phyloP scores from a whole-genome alignment of 1,284 basidiomycete genomes.

The Amylostereum areolatum region DNA sequence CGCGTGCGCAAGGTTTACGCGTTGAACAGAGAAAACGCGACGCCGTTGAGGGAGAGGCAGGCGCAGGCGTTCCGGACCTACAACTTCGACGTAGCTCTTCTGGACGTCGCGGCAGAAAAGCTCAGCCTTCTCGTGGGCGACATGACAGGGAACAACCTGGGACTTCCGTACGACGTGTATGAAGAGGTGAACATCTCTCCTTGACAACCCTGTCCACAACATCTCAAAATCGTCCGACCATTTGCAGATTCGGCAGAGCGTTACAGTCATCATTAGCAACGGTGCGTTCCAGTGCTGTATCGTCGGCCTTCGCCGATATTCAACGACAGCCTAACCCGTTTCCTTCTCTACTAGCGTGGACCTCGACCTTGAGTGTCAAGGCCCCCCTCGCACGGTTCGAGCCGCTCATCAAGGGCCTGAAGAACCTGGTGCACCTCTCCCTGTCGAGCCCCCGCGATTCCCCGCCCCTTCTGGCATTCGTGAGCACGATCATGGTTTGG shows the following conservation, averaged over 20 bases:
- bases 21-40: slow-evolving; percentile 12
- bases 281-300: background rate
- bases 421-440: slow-evolving; percentile 16
- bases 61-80: slow-evolving; percentile 4
- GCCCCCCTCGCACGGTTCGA: slow-evolving; percentile 15
- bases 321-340: too few relatives aligned
- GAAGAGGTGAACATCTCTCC: too few relatives aligned
- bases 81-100: slow-evolving; percentile 4
- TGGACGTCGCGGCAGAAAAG: slow-evolving; percentile 4
- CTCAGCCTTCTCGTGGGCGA: slow-evolving; percentile 5
- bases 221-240: too few relatives aligned
- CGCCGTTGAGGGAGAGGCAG: slow-evolving; percentile 1
- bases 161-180: slow-evolving; percentile 7
- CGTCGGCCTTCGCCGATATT: too few relatives aligned
- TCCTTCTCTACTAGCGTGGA: too few relatives aligned
- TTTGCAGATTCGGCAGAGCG: slow-evolving; percentile 4
- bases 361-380: too few relatives aligned
- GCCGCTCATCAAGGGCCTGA: slow-evolving; percentile 11
- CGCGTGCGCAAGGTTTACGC: slow-evolving; percentile 18
- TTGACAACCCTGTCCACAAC: too few relatives aligned
- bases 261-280: slow-evolving; percentile 1
- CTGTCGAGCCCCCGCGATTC: background rate
- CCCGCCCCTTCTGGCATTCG: slow-evolving; percentile 10
- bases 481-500: slow-evolving; percentile 14
- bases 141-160: slow-evolving; percentile 6